Conservation (phyloP, 257 asterid genomes). For the Nicotiana benthamiana region DNA sequence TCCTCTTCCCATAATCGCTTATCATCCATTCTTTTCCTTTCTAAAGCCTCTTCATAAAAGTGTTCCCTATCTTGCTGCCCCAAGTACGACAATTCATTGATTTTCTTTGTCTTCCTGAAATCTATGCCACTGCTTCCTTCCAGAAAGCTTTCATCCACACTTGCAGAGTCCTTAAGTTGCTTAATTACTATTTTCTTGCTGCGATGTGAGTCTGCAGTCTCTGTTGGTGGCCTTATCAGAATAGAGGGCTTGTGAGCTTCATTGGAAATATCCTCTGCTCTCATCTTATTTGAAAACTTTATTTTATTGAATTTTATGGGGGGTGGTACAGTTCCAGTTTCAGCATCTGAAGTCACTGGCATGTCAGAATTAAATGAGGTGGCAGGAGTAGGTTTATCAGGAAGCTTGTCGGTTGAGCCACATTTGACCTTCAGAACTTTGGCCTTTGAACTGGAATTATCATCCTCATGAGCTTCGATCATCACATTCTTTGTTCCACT, state of each 20-base stretch:
- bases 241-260: slow-evolving; percentile 64
- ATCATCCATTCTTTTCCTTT: slow-evolving; percentile 56
- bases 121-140: slow-evolving; percentile 78
- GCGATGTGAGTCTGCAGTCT: slow-evolving; percentile 64
- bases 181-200: slow-evolving; percentile 74
- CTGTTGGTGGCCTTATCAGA: slow-evolving; percentile 74
- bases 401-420: slow-evolving; percentile 57
- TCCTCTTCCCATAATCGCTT: slow-evolving; percentile 49
- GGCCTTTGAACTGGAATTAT: slow-evolving; percentile 64
- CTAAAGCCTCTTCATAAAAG: slow-evolving; percentile 44
- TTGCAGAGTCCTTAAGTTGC: slow-evolving; percentile 64
- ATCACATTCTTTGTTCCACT: slow-evolving; percentile 42
- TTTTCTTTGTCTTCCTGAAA: slow-evolving; percentile 73
- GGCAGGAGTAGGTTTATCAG: slow-evolving; percentile 63
- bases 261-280: slow-evolving; percentile 51
- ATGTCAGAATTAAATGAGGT: slow-evolving; percentile 73
- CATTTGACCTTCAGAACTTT: slow-evolving; percentile 85
- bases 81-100: slow-evolving; percentile 57
- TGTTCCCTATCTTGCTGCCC: slow-evolving; percentile 43
- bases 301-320: slow-evolving; percentile 67
- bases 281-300: slow-evolving; percentile 63
- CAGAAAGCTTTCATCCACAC: slow-evolving; percentile 67
- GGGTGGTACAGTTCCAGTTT: slow-evolving; percentile 46
- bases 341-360: slow-evolving; percentile 56
- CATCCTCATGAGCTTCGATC: slow-evolving; percentile 63